Conservation (phyloP, 805 yeast genomes). For the Dipodascus geniculatus region DNA sequence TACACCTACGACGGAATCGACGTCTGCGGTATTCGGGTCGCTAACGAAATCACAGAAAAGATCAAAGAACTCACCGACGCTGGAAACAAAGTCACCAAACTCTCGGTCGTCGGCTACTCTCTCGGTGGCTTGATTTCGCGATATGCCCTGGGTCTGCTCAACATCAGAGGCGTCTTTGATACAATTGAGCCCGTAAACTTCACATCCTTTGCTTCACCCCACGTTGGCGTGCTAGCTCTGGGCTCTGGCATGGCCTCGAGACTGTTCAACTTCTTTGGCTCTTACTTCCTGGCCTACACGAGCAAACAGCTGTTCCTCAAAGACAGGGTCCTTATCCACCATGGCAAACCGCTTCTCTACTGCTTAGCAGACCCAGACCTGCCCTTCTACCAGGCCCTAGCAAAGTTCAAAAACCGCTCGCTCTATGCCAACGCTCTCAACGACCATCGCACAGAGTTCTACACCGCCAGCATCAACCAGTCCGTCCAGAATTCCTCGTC, state of each 20-base stretch:
- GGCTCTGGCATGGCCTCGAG: constrained; percentile 39
- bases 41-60: constrained; percentile 43
- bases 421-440: constrained; percentile 69
- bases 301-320: constrained; percentile 64
- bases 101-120: constrained; percentile 79
- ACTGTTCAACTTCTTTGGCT: constrained; percentile 52
- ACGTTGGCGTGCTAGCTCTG: constrained; percentile 51
- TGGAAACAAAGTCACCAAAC: constrained; percentile 38
- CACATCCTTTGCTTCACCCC: constrained; percentile 58
- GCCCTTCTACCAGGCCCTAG: constrained; percentile 45
- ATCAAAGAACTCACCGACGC: constrained; percentile 24
- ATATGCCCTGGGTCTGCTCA: constrained; percentile 64
- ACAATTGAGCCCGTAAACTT: constrained; percentile 45
- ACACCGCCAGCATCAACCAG: constrained; percentile 60
- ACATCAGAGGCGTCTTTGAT: constrained; percentile 41
- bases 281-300: constrained; percentile 54
- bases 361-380: constrained; percentile 57
- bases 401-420: constrained; percentile 38
- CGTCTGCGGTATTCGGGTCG: constrained; percentile 66
- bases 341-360: constrained; percentile 39
- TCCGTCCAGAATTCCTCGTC: background rate
- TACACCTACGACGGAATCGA: constrained; percentile 82
- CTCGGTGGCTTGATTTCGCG: constrained; percentile 80
- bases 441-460: constrained; percentile 74
- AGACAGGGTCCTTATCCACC: constrained; percentile 26